Percentiles rank a stretch among this genome's conserved stretches.
These are phyloP conservation scores for Beauveria australis DNA, from an alignment of 2,329 filamentous ascomycete genomes.

Conservation along the genomic window DNA sequence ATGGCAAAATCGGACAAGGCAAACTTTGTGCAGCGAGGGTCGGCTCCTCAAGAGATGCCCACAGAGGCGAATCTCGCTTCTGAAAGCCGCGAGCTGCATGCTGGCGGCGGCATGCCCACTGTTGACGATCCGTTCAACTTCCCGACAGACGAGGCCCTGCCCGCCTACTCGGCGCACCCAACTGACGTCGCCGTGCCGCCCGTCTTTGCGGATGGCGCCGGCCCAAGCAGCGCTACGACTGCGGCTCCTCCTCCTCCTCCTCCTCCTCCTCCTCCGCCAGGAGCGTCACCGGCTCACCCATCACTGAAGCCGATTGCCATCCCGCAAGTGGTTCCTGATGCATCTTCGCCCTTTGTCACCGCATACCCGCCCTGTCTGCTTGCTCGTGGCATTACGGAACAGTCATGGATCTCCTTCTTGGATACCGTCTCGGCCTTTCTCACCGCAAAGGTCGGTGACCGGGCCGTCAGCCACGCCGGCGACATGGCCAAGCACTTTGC, in stretches of 20 bases:
- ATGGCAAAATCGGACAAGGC: slow-evolving; percentile 5
- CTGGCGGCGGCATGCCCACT: slow-evolving; percentile 19
- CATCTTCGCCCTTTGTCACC: slow-evolving; percentile 29
- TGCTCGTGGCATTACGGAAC: slow-evolving; percentile 26
- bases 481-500: slow-evolving; percentile 31
- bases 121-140: slow-evolving; percentile 32
- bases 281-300: background rate
- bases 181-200: background rate
- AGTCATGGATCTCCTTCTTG: slow-evolving; percentile 27
- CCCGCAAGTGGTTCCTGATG: slow-evolving; percentile 27
- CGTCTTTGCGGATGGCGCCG: background rate
- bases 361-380: slow-evolving; percentile 32
- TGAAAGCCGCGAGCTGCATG: background rate
- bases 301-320: slow-evolving; percentile 29
- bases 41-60: background rate
- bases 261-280: slow-evolving; percentile 8
- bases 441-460: slow-evolving; percentile 34
- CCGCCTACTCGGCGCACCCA: slow-evolving; percentile 19
- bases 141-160: slow-evolving; percentile 23
- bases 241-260: slow-evolving; percentile 3
- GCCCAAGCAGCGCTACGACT: background rate
- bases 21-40: background rate
- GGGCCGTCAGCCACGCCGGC: slow-evolving; percentile 34
- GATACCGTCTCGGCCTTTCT: slow-evolving; percentile 38
- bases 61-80: slow-evolving; percentile 3